phyloP scores from a whole-genome alignment of 768 basidiomycete genomes.

The Steccherinum ochraceum region DNA sequence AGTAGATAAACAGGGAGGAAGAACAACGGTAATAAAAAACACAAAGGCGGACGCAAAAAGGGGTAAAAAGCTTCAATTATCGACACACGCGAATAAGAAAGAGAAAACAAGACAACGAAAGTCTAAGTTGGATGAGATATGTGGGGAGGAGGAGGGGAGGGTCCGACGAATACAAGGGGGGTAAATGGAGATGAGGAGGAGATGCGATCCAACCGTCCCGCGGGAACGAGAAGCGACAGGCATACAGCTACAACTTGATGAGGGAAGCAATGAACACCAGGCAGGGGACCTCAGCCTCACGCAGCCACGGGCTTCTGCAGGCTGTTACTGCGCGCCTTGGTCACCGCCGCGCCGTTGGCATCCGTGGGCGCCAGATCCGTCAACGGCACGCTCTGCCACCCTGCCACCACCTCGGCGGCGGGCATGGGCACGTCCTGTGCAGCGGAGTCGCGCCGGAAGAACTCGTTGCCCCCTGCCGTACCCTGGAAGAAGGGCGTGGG shows the following conservation, averaged over 20 bases:
- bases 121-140: conserved; percentile 1
- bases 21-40: conserved; percentile 5
- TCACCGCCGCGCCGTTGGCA: conserved; percentile 4
- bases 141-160: neutral
- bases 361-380: conserved; percentile 18
- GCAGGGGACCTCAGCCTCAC: neutral
- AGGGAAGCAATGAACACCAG: neutral
- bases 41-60: conserved; percentile 3
- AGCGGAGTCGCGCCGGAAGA: conserved; percentile 15
- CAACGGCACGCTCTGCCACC: conserved; percentile 29
- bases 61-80: neutral
- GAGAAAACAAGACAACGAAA: conserved; percentile 1
- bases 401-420: conserved; percentile 25
- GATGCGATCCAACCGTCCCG: neutral
- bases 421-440: conserved; percentile 9
- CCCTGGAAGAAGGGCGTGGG: conserved; percentile 16
- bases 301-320: conserved; percentile 11
- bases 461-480: conserved; percentile 18
- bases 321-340: conserved; percentile 16
- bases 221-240: too few relatives aligned
- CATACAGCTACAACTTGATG: too few relatives aligned
- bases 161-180: too few relatives aligned
- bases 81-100: neutral
- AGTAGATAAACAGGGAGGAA: neutral
- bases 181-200: neutral